phyloP scores from a whole-genome alignment of 768 basidiomycete species.

The Kwoniella bestiolae region DNA sequence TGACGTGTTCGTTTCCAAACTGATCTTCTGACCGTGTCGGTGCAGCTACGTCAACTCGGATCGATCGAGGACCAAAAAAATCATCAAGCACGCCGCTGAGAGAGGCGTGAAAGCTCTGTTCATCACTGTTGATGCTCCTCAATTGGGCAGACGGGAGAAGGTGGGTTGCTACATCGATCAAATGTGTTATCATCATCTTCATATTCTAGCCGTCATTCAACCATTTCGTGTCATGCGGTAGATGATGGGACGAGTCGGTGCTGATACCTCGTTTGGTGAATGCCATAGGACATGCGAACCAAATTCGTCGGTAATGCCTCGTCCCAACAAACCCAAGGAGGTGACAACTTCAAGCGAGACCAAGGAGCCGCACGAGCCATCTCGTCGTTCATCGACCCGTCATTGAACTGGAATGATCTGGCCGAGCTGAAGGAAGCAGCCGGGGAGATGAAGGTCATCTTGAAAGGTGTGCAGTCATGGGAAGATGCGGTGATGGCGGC shows the following conservation, averaged over 20 bases:
- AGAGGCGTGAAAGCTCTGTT: constrained; percentile 91
- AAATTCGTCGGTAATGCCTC: constrained; percentile 83
- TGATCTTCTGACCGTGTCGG: no score
- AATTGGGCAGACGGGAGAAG: constrained; percentile 90
- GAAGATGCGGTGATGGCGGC: constrained; percentile 85
- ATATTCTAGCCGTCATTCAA: no score
- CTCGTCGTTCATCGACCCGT: constrained; percentile 93
- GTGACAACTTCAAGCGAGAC: constrained; percentile 70
- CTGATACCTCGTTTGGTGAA: not conserved
- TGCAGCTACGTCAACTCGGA: constrained; percentile 90
- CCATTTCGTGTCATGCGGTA: no score
- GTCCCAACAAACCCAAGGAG: constrained; percentile 52
- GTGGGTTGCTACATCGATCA: constrained; percentile 48
- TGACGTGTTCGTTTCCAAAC: no score
- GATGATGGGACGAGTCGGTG: no score
- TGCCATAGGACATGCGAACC: constrained; percentile 82
- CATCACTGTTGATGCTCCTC: constrained; percentile 97
- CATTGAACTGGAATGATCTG: constrained; percentile 82
- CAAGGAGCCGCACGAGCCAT: constrained; percentile 95
- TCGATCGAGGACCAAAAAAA: constrained; percentile 76
- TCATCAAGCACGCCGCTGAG: constrained; percentile 86
- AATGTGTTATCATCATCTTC: no score
- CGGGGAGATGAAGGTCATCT: constrained; percentile 76
- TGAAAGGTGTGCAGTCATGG: constrained; percentile 90
- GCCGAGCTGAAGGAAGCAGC: constrained; percentile 77